These are phyloP conservation scores for Penicillium goetzii DNA, from an alignment of 495 filamentous ascomycete genomes.

Conservation along the genomic window DNA sequence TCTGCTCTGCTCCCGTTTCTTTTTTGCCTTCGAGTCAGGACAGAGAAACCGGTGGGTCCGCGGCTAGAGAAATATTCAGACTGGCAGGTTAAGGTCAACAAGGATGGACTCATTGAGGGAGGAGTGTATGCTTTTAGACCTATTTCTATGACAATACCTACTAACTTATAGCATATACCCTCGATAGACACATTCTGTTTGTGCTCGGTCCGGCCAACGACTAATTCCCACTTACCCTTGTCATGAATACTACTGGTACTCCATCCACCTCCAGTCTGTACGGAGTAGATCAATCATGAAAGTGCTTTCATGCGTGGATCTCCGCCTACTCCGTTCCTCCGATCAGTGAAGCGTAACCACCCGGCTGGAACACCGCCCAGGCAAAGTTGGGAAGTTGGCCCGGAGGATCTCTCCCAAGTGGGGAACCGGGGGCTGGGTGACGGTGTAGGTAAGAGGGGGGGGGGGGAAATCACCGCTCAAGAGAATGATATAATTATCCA, in stretches of 20 bases:
- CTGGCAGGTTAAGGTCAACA: background rate
- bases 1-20: slow-evolving; percentile 20
- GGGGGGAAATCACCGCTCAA: background rate
- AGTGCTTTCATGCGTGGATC: slow-evolving; percentile 17
- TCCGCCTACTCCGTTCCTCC: slow-evolving; percentile 7
- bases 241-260: background rate
- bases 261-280: background rate
- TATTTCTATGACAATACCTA: background rate
- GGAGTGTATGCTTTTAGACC: too few relatives aligned
- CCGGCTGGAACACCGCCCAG: slow-evolving; percentile 16
- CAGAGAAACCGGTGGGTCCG: slow-evolving; percentile 15
- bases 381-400: slow-evolving; percentile 19
- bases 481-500: background rate
- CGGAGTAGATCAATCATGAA: background rate
- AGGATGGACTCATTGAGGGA: too few relatives aligned
- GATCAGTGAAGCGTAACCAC: slow-evolving; percentile 23
- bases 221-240: background rate
- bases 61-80: slow-evolving; percentile 10
- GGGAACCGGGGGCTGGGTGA: slow-evolving; percentile 6
- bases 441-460: background rate
- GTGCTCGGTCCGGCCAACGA: too few relatives aligned
- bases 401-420: slow-evolving; percentile 17
- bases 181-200: too few relatives aligned
- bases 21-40: slow-evolving; percentile 16
- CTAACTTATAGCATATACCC: too few relatives aligned